These are phyloP conservation scores for Apiotrichum siamense DNA, from an alignment of 1,284 basidiomycete genomes.

Conservation along the genomic window DNA sequence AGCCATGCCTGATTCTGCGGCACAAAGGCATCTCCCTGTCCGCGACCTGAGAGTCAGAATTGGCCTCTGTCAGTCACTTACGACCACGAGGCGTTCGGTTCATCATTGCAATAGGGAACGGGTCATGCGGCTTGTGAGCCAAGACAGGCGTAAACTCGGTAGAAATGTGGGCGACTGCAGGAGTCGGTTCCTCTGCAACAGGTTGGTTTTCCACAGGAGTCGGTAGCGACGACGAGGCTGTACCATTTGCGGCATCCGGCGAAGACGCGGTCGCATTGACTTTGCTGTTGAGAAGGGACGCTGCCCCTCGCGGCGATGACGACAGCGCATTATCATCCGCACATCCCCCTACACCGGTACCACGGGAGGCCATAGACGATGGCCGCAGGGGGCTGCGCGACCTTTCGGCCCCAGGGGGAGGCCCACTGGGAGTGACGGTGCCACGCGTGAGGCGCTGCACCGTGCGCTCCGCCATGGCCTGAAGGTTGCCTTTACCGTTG, in stretches of 20 bases:
- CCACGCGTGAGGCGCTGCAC: conserved; percentile 10
- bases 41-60: conserved; percentile 41
- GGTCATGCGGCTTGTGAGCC: conserved; percentile 53
- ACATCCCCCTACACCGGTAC: too few species aligned
- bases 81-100: conserved; percentile 49
- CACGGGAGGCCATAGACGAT: not conserved
- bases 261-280: too few species aligned
- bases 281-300: too few species aligned
- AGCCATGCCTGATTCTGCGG: conserved; percentile 68
- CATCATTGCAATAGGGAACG: conserved; percentile 50
- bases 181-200: too few species aligned
- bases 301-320: too few species aligned
- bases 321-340: too few species aligned
- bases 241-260: too few species aligned
- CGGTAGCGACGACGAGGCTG: too few species aligned
- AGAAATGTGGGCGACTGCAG: not conserved
- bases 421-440: not conserved
- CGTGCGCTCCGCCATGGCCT: conserved; percentile 10
- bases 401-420: not conserved
- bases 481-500: not conserved
- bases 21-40: conserved; percentile 25
- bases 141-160: conserved; percentile 49
- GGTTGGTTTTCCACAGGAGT: too few species aligned
- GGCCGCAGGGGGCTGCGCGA: not conserved
- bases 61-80: conserved; percentile 58